Evolutionary conservation across 2,329 filamentous ascomycete species (phyloP).

Genomic region (Westerdykella sp.): DNA sequence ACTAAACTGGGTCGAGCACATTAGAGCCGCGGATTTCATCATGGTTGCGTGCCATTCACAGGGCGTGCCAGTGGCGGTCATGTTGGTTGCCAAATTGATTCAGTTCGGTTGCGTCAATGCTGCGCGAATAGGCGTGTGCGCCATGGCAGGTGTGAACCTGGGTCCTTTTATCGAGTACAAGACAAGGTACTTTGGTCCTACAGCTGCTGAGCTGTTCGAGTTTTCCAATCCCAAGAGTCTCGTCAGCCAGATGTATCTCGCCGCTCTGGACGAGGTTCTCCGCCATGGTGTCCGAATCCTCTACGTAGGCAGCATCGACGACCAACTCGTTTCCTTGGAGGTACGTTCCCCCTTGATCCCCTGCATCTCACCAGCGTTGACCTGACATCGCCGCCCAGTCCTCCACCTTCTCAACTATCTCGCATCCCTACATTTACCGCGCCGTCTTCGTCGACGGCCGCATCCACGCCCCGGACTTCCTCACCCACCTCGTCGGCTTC

Average conservation of each 20-base stretch:
- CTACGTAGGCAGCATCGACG: conserved; percentile 91
- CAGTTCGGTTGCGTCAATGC: conserved; percentile 76
- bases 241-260: conserved; percentile 75
- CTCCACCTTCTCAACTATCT: conserved; percentile 76
- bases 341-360: conserved; percentile 38
- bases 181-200: conserved; percentile 80
- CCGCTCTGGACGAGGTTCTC: conserved; percentile 66
- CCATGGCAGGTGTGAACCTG: conserved; percentile 83
- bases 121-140: conserved; percentile 78
- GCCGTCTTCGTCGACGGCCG: conserved; percentile 95
- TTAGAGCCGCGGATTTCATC: conserved; percentile 81
- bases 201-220: conserved; percentile 90
- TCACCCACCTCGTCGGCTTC: conserved; percentile 88
- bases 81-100: conserved; percentile 88
- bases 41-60: conserved; percentile 93
- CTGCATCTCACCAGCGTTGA: neutral
- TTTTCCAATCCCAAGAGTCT: conserved; percentile 77
- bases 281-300: conserved; percentile 75
- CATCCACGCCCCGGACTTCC: conserved; percentile 86
- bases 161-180: conserved; percentile 92
- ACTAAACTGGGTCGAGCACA: conserved; percentile 88
- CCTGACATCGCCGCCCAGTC: conserved; percentile 46
- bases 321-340: conserved; percentile 91
- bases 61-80: conserved; percentile 87
- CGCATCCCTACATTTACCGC: conserved; percentile 88